Evolutionary conservation across 139 green algal species (phyloP).

Genomic region (Trebouxia sp.): DNA sequence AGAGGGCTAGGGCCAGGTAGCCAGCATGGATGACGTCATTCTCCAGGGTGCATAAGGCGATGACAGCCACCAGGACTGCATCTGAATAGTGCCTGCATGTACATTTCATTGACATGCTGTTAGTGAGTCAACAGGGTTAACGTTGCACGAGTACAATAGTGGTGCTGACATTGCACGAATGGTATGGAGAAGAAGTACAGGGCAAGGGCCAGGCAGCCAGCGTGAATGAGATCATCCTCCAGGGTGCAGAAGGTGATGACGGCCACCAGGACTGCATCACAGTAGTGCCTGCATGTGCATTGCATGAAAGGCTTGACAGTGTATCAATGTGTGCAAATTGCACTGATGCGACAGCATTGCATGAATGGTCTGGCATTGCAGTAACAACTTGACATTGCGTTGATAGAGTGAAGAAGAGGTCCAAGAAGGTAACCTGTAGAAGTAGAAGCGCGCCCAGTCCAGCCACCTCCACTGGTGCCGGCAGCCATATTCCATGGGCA

Average conservation of each 20-base stretch:
- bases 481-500: constrained; percentile 27
- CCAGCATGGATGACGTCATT: constrained; percentile 78
- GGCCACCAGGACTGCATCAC: constrained; percentile 52
- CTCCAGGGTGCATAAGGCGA: constrained; percentile 66
- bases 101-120: no score
- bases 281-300: constrained; percentile 41
- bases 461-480: constrained; percentile 46
- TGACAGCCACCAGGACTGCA: constrained; percentile 52
- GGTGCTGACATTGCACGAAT: no score
- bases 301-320: no score
- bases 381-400: no score
- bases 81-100: constrained; percentile 54
- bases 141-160: no score
- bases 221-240: constrained; percentile 76
- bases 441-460: constrained; percentile 54
- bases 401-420: no score
- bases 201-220: constrained; percentile 70
- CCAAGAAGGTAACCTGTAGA: constrained; percentile 51
- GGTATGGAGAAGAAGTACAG: constrained; percentile 79
- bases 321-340: no score
- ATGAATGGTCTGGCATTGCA: no score
- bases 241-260: constrained; percentile 58
- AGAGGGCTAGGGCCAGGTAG: constrained; percentile 75
- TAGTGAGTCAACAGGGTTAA: no score
- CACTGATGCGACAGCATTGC: no score